phyloP scores from a whole-genome alignment of 805 yeast genomes.

The Lipomyces yamanashiensis region DNA sequence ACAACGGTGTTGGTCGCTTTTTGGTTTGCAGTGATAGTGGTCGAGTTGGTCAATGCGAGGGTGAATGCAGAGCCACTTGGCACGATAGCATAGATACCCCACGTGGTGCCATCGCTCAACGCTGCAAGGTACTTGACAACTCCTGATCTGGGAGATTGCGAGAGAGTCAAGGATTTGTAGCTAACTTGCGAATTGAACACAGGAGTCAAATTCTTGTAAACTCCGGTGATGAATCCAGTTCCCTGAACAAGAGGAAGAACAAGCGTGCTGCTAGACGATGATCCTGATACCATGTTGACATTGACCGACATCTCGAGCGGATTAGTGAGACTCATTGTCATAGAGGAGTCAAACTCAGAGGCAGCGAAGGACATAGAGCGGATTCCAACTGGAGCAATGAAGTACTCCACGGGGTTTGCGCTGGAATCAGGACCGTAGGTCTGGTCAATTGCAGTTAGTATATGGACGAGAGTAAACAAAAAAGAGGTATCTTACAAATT shows the following conservation, averaged over 20 bases:
- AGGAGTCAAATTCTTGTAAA: conserved; percentile 47
- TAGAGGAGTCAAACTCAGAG: conserved; percentile 49
- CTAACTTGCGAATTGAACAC: conserved; percentile 55
- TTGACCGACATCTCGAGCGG: conserved; percentile 37
- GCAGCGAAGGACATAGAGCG: conserved; percentile 64
- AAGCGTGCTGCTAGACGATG: conserved; percentile 26
- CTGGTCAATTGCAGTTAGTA: conserved; percentile 5
- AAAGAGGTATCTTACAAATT: conserved; percentile 48
- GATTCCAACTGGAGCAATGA: conserved; percentile 59
- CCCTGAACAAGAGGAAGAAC: conserved; percentile 58
- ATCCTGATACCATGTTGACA: conserved; percentile 26
- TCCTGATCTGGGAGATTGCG: conserved; percentile 48
- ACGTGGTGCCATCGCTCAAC: conserved; percentile 60
- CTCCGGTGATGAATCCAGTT: conserved; percentile 61
- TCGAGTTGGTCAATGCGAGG: conserved; percentile 44
- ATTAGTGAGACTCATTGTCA: conserved; percentile 38
- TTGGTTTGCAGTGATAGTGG: conserved; percentile 51
- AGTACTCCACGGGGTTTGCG: conserved; percentile 52
- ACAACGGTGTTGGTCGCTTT: conserved; percentile 57
- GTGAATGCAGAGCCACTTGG: conserved; percentile 36
- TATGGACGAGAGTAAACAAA: neutral
- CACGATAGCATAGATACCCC: conserved; percentile 68
- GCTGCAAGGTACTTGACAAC: conserved; percentile 59
- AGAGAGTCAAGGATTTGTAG: conserved; percentile 55
- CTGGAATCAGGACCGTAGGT: conserved; percentile 51